Evolutionary conservation across 176 grass and related monocot genomes (phyloP).

Genomic region (Ampelocalamus luodianensis): DNA sequence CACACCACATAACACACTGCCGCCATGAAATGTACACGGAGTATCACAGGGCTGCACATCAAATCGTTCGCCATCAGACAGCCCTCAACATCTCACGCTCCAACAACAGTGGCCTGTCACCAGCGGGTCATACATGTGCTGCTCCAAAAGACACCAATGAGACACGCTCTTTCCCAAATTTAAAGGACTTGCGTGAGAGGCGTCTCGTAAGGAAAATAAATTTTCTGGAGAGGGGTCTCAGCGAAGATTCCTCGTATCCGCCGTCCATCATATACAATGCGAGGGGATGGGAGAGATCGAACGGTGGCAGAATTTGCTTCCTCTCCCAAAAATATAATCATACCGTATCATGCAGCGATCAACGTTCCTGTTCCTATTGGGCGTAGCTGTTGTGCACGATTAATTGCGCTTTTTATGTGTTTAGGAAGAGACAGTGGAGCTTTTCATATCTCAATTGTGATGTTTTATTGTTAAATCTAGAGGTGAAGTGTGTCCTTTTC

Average conservation of each 20-base stretch:
- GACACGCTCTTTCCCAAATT: conserved; percentile 13
- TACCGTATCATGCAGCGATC: conserved; percentile 6
- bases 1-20: conserved; percentile 15
- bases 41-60: neutral
- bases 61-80: conserved; percentile 40
- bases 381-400: neutral
- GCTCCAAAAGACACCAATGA: neutral
- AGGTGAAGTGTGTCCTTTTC: neutral
- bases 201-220: too few species aligned
- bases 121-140: conserved; percentile 19
- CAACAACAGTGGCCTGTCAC: conserved; percentile 36
- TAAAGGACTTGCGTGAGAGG: neutral
- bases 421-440: neutral
- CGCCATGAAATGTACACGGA: conserved; percentile 5
- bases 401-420: conserved; percentile 8
- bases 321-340: conserved; percentile 12
- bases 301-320: too few species aligned
- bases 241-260: too few species aligned
- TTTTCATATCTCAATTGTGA: neutral
- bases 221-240: too few species aligned
- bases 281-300: too few species aligned
- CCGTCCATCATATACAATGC: too few species aligned
- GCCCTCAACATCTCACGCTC: neutral
- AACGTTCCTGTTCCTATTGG: neutral
- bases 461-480: neutral